A percentile compares a stretch with the other conserved stretches of the same genome.
Evolutionary conservation across 2,329 filamentous ascomycete species (phyloP).

Genomic region (Paraphoma sp.): DNA sequence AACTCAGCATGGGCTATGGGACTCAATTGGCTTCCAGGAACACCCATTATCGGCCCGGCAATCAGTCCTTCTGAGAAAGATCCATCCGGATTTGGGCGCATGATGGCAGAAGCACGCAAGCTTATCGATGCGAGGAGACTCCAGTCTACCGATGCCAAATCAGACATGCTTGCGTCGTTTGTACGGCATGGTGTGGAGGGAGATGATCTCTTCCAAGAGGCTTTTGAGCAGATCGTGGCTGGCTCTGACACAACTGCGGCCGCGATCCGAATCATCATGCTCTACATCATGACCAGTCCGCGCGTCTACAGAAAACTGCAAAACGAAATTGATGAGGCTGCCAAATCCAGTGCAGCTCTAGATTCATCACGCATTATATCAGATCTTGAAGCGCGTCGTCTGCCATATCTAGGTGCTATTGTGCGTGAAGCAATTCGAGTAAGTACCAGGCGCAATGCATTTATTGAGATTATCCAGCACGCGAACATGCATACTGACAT

Average conservation of each 20-base stretch:
- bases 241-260: slow-evolving; percentile 66
- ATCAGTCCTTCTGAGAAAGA: slow-evolving; percentile 48
- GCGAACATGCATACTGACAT: not conserved
- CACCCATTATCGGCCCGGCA: slow-evolving; percentile 31
- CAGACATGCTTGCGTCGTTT: slow-evolving; percentile 63
- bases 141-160: slow-evolving; percentile 49
- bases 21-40: slow-evolving; percentile 30
- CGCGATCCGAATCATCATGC: slow-evolving; percentile 59
- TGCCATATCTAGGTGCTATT: slow-evolving; percentile 56
- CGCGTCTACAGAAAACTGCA: slow-evolving; percentile 55
- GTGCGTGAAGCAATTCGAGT: slow-evolving; percentile 55
- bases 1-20: slow-evolving; percentile 38
- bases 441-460: not conserved
- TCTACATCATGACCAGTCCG: slow-evolving; percentile 61
- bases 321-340: slow-evolving; percentile 53
- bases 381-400: slow-evolving; percentile 51
- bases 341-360: slow-evolving; percentile 47
- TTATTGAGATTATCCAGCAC: not conserved
- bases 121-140: slow-evolving; percentile 52
- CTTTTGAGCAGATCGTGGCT: slow-evolving; percentile 56
- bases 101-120: slow-evolving; percentile 42
- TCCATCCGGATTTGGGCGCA: slow-evolving; percentile 33
- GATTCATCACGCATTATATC: slow-evolving; percentile 51
- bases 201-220: slow-evolving; percentile 53
- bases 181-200: slow-evolving; percentile 53